phyloP scores from a whole-genome alignment of 345 rosid species.

The Salix arbutifolia region DNA sequence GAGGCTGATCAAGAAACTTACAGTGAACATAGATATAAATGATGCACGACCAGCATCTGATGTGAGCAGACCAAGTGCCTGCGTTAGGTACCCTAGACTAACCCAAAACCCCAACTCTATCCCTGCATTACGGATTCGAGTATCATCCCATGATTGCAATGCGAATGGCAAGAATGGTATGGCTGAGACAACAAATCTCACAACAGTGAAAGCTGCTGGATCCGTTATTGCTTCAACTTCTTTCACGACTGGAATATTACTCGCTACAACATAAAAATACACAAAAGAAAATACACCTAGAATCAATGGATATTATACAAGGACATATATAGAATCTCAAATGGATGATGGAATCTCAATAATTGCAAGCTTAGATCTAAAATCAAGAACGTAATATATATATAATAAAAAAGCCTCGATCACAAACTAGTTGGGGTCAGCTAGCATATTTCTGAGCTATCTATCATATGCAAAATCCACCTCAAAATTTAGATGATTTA shows the following conservation, averaged over 20 bases:
- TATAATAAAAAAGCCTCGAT: not conserved
- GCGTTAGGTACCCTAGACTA: constrained; percentile 54
- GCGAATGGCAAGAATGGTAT: constrained; percentile 55
- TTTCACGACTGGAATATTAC: constrained; percentile 54
- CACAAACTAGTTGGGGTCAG: not conserved
- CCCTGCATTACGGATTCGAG: constrained; percentile 47
- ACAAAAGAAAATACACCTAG: not conserved
- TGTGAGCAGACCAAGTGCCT: constrained; percentile 53
- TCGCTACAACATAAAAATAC: constrained; percentile 38
- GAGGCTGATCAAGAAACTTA: constrained; percentile 24
- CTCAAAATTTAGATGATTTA: not conserved
- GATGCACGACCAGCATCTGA: constrained; percentile 64
- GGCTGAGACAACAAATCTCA: constrained; percentile 48
- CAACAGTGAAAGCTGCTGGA: constrained; percentile 51
- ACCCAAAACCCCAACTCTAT: constrained; percentile 66
- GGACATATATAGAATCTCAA: too few species aligned
- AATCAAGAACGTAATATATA: too few species aligned
- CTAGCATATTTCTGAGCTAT: too few species aligned
- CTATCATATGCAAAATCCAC: not conserved
- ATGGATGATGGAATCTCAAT: not conserved
- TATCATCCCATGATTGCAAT: constrained; percentile 34
- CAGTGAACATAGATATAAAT: constrained; percentile 49
- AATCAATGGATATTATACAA: too few species aligned
- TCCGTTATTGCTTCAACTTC: constrained; percentile 48
- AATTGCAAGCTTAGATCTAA: not conserved